phyloP scores from a whole-genome alignment of 352 stramenopile species.

The Phytopythium boreale region DNA sequence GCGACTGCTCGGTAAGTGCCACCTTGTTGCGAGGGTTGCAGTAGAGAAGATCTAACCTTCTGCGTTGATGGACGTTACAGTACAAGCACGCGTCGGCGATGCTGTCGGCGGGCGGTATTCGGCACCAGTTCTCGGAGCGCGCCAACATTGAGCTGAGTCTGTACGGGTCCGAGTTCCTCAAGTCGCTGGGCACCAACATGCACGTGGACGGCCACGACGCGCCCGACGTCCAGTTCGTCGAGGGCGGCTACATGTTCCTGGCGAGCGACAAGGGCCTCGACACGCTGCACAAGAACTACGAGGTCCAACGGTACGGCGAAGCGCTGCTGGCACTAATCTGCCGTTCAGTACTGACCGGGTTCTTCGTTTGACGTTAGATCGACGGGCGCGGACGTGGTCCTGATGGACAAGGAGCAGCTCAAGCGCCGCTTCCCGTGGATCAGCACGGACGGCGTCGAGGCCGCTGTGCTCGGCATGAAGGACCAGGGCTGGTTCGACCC shows the following conservation, averaged over 20 bases:
- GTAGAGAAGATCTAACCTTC: too few species aligned
- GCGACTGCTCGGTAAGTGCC: conserved; percentile 51
- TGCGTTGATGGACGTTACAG: conserved; percentile 17
- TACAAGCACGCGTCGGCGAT: conserved; percentile 83
- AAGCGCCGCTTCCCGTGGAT: conserved; percentile 76
- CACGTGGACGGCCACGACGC: conserved; percentile 50
- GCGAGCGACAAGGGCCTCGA: conserved; percentile 60
- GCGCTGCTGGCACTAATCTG: conserved; percentile 3
- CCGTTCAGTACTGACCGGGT: neutral
- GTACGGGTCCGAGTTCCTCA: conserved; percentile 76
- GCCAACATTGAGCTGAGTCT: conserved; percentile 79
- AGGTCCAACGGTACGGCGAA: conserved; percentile 33
- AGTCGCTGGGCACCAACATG: conserved; percentile 40
- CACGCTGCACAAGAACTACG: conserved; percentile 60
- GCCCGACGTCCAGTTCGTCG: conserved; percentile 74
- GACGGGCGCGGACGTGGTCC: conserved; percentile 42
- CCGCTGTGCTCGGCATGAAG: conserved; percentile 59
- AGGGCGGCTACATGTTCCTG: conserved; percentile 82
- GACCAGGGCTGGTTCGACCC: conserved; percentile 86
- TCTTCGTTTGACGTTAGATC: conserved; percentile 16
- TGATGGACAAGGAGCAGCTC: conserved; percentile 52
- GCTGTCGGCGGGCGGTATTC: conserved; percentile 74
- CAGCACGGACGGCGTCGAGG: conserved; percentile 52
- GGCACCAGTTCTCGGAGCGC: conserved; percentile 78
- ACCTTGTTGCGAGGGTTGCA: neutral